phyloP scores from a whole-genome alignment of 805 yeast genomes.

The Zygoascus ofunaensis region DNA sequence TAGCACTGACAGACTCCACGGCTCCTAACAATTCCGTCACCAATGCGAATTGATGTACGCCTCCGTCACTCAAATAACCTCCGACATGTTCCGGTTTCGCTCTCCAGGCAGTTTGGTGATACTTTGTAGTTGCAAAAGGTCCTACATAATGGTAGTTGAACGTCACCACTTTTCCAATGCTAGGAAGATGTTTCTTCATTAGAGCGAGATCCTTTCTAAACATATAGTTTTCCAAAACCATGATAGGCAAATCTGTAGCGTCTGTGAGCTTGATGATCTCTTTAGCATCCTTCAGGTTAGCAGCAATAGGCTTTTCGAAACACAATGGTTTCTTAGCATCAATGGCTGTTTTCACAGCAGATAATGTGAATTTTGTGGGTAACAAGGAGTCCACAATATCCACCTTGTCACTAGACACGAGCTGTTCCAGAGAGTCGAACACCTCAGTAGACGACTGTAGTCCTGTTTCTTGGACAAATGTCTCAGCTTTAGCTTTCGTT shows the following conservation, averaged over 20 bases:
- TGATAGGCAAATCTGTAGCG: slow-evolving; percentile 55
- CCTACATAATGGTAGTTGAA: slow-evolving; percentile 38
- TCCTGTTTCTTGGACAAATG: slow-evolving; percentile 58
- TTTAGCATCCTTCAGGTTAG: slow-evolving; percentile 68
- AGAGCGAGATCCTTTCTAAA: slow-evolving; percentile 51
- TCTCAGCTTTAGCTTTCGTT: slow-evolving; percentile 73
- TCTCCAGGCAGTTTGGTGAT: slow-evolving; percentile 72
- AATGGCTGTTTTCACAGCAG: slow-evolving; percentile 60
- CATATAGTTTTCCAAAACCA: slow-evolving; percentile 81
- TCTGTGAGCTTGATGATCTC: slow-evolving; percentile 64
- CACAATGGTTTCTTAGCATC: slow-evolving; percentile 67
- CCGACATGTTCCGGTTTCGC: slow-evolving; percentile 85
- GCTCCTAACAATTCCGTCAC: slow-evolving; percentile 75
- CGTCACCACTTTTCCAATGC: slow-evolving; percentile 54
- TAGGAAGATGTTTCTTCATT: slow-evolving; percentile 48
- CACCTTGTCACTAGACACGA: slow-evolving; percentile 54
- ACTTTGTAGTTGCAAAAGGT: slow-evolving; percentile 40
- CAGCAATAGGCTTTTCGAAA: slow-evolving; percentile 90
- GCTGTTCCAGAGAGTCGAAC: slow-evolving; percentile 47
- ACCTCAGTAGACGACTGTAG: slow-evolving; percentile 30
- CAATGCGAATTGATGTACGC: slow-evolving; percentile 89
- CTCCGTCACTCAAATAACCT: slow-evolving; percentile 89
- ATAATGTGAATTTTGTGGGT: slow-evolving; percentile 77
- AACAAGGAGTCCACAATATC: slow-evolving; percentile 77
- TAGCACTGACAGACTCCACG: slow-evolving; percentile 62